A percentile compares a stretch with the other conserved stretches of the same genome.
Conservation (phyloP, 208 protist species). For the Acanthamoeba sp. region DNA sequence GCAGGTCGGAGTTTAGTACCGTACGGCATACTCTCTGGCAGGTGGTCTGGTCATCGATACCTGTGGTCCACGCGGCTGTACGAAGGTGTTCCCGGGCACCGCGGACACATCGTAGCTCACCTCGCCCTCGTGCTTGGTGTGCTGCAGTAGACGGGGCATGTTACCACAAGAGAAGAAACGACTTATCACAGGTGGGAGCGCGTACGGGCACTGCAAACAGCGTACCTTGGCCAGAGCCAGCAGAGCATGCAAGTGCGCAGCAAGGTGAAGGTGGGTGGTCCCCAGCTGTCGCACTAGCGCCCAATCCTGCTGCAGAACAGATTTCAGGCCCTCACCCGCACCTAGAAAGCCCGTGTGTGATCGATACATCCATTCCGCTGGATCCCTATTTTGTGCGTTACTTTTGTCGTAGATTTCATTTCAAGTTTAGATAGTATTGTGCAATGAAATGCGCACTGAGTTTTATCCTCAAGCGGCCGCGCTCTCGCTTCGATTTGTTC, state of each 20-base stretch:
- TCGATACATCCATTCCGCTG: slow-evolving; percentile 4
- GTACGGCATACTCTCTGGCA: not conserved
- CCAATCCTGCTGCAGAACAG: slow-evolving; percentile 27
- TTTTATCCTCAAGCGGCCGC: slow-evolving; percentile 46
- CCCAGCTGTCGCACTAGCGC: not conserved
- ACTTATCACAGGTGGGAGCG: no score
- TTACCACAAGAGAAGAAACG: not conserved
- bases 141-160: not conserved
- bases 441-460: not conserved
- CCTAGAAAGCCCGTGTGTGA: slow-evolving; percentile 45
- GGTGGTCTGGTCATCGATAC: not conserved
- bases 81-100: not conserved
- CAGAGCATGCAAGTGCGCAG: slow-evolving; percentile 8
- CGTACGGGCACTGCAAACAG: not conserved
- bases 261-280: slow-evolving; percentile 22
- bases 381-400: not conserved
- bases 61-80: not conserved
- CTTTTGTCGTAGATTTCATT: not conserved
- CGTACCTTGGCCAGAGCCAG: not conserved
- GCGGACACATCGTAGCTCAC: slow-evolving; percentile 6
- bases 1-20: not conserved
- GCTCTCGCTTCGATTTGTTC: slow-evolving; percentile 5
- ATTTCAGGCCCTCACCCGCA: slow-evolving; percentile 3
- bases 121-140: slow-evolving; percentile 13
- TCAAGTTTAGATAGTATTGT: not conserved